Percentiles rank a stretch among this genome's conserved stretches.
phyloP scores from a whole-genome alignment of 2,329 filamentous ascomycete genomes.

The Penicillium oxalicum region DNA sequence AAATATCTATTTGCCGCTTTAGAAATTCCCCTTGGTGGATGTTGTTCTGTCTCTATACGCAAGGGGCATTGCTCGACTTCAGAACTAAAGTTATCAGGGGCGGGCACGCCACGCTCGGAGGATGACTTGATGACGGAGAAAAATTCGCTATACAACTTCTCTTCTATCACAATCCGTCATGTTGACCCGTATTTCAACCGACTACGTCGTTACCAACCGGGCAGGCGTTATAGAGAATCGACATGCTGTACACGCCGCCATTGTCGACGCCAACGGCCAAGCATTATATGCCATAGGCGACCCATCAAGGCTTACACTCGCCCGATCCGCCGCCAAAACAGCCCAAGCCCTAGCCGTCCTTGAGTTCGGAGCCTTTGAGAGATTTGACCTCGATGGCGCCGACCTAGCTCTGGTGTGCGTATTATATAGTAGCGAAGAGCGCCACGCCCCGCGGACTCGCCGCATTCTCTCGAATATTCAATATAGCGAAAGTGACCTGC shows the following conservation, averaged over 20 bases:
- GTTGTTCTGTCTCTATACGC: too few relatives aligned
- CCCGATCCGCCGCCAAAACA: slow-evolving; percentile 46
- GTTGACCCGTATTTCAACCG: slow-evolving; percentile 8
- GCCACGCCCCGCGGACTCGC: slow-evolving; percentile 36
- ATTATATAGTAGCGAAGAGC: slow-evolving; percentile 43
- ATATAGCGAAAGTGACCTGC: slow-evolving; percentile 33
- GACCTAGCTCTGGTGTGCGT: slow-evolving; percentile 46
- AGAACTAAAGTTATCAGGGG: too few relatives aligned
- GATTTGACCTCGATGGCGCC: slow-evolving; percentile 34
- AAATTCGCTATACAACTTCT: too few relatives aligned
- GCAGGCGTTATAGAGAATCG: slow-evolving; percentile 40
- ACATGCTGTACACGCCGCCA: slow-evolving; percentile 41
- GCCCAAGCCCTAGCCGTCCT: slow-evolving; percentile 42
- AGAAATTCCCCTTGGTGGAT: too few relatives aligned
- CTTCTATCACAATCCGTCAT: background rate
- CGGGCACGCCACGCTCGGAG: too few relatives aligned
- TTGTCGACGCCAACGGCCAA: slow-evolving; percentile 35
- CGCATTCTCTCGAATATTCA: slow-evolving; percentile 36
- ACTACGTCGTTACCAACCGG: slow-evolving; percentile 36
- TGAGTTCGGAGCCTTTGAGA: slow-evolving; percentile 38
- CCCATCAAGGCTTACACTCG: slow-evolving; percentile 38
- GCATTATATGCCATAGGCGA: slow-evolving; percentile 40
- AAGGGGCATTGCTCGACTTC: too few relatives aligned
- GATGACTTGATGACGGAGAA: too few relatives aligned
- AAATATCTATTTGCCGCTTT: too few relatives aligned